phyloP scores from a whole-genome alignment of 2,329 filamentous ascomycete species.

The Microsporum ferrugineum region DNA sequence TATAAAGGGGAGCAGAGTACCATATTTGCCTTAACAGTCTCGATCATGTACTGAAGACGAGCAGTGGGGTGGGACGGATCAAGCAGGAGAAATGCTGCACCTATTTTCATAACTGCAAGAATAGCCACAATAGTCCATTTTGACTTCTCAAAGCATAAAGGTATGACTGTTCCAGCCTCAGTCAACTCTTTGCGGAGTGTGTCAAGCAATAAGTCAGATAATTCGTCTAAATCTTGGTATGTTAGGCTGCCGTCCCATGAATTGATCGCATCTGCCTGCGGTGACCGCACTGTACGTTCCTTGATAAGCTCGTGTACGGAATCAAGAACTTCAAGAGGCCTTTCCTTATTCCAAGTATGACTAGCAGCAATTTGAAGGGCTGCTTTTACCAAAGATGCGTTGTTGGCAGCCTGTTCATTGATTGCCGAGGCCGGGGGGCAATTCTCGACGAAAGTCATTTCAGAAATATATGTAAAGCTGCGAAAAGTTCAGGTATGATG shows the following conservation, averaged over 20 bases:
- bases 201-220: slow-evolving; percentile 22
- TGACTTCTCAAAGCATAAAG: slow-evolving; percentile 24
- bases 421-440: too few species aligned
- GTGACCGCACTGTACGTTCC: background rate
- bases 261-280: slow-evolving; percentile 15
- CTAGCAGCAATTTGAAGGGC: too few species aligned
- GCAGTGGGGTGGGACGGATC: slow-evolving; percentile 16
- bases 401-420: too few species aligned
- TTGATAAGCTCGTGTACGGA: too few species aligned
- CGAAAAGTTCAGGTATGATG: too few species aligned
- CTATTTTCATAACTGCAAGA: slow-evolving; percentile 22
- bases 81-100: slow-evolving; percentile 22
- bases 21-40: background rate
- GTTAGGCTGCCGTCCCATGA: slow-evolving; percentile 23
- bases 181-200: slow-evolving; percentile 22
- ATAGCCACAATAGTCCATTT: slow-evolving; percentile 22
- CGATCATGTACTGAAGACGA: slow-evolving; percentile 1
- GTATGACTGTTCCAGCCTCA: slow-evolving; percentile 17
- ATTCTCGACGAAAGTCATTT: too few species aligned
- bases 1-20: slow-evolving; percentile 3
- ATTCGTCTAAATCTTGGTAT: slow-evolving; percentile 21
- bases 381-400: too few species aligned
- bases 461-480: too few species aligned
- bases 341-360: too few species aligned
- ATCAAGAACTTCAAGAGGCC: too few species aligned